Base-by-base conservation (phyloP, 345 rosid species). In the Lepidium didymum region DNA sequence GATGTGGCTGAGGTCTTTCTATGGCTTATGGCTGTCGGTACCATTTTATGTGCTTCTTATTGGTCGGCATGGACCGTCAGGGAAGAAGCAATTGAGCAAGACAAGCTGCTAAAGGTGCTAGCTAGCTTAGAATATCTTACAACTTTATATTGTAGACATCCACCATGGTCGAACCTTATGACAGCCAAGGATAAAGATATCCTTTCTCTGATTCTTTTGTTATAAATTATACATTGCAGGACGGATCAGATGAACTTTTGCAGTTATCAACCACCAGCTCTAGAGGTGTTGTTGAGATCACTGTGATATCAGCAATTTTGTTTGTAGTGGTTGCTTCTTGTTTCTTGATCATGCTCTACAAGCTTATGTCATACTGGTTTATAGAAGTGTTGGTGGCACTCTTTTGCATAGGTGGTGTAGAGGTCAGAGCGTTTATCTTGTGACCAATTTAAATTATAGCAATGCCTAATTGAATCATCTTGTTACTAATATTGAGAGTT, bases 1-100 rank as follows among this genome's bases (percentile, higher is more conserved):
- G 99, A 94, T 59, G 87, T 91, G 70, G 97, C 99, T 40, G 99
- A 94, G 87, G 96, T 94, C 55, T 94, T 94, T 72, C 76, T 94
- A 19, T 94, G 99, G 99, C 93, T 94, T 64, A 91, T 94, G 96
- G 99, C 99, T 67, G 96, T 89, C 43, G 91, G 95, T 57, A 91
- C 95, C 64, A 91, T 94, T 42, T 73, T 91, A 64, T 86, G 95
- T 81, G 92, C 95, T 65, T 87, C 97, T 62, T 93, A 82, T 66
- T 90, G 98, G 98, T 93, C 98, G 23, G 98, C 95, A 16, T 85
- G 91, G 90, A 91, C 86, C 57, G 87, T 88, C 27, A 87, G 86
- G 80, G 99, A 94, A 84, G 85, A 86, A 67, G 87, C 89, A 62
- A 87, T 81, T 45, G 97, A 91, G 81, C 93, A 78, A 72, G 99